phyloP scores from a whole-genome alignment of 2,329 filamentous ascomycete genomes.

The Endothia cerciana region DNA sequence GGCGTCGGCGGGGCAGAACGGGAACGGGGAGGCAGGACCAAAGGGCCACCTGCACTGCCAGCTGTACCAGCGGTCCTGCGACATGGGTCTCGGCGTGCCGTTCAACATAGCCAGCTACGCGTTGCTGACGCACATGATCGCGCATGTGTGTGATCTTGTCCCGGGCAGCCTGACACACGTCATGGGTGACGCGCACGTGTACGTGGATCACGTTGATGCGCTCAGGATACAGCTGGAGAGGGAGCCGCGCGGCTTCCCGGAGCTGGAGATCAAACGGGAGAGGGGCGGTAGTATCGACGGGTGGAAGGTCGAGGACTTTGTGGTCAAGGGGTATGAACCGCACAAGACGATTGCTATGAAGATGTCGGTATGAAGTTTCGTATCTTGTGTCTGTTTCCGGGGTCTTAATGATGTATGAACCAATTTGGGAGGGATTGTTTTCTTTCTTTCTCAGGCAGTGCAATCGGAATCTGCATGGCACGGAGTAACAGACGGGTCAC shows the following conservation, averaged over 20 bases:
- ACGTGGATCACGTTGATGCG: conserved; percentile 89
- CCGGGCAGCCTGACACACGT: conserved; percentile 90
- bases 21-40: conserved; percentile 38
- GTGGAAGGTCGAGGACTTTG: conserved; percentile 87
- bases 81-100: conserved; percentile 95
- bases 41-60: conserved; percentile 82
- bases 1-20: conserved; percentile 17
- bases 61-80: conserved; percentile 91
- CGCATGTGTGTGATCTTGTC: conserved; percentile 80
- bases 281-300: conserved; percentile 80
- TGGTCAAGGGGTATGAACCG: conserved; percentile 84
- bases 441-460: not conserved
- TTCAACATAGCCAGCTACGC: conserved; percentile 98
- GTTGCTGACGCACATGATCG: conserved; percentile 92
- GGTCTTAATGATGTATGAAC: not conserved
- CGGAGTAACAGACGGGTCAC: not conserved
- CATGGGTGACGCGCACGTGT: conserved; percentile 98
- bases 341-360: conserved; percentile 96
- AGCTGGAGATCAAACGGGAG: conserved; percentile 71
- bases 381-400: not conserved
- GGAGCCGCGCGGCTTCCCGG: conserved; percentile 81
- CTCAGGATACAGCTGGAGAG: conserved; percentile 78
- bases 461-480: conserved; percentile 1
- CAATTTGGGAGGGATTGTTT: not conserved
- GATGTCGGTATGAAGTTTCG: conserved; percentile 76